A percentile compares a stretch with the other conserved stretches of the same genome.
These are phyloP conservation scores for Afroboletus lepidellus DNA, from an alignment of 1,284 basidiomycete species.

Conservation along the genomic window DNA sequence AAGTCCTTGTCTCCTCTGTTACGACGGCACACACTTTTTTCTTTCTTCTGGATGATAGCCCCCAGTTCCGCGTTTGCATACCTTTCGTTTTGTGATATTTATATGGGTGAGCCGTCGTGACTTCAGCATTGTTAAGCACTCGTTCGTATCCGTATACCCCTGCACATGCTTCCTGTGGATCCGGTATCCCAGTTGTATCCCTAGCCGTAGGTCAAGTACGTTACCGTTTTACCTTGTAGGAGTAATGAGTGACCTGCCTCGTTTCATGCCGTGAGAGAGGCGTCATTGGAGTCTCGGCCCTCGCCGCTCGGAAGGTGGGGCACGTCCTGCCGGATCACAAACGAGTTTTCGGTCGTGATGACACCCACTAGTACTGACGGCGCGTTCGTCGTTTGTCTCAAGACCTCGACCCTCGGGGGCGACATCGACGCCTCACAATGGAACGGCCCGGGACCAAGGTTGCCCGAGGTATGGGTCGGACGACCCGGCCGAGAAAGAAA, in stretches of 20 bases:
- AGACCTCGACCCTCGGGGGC: background rate
- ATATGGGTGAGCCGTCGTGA: constrained; percentile 23
- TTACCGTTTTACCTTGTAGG: constrained; percentile 8
- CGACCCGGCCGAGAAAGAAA: background rate
- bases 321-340: constrained; percentile 10
- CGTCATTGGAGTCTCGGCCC: constrained; percentile 9
- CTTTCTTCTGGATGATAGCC: constrained; percentile 2
- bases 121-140: constrained; percentile 18
- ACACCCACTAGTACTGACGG: background rate
- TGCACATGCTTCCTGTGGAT: constrained; percentile 22
- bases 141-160: constrained; percentile 20
- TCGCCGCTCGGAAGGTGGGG: constrained; percentile 13
- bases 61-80: constrained; percentile 7
- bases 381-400: background rate
- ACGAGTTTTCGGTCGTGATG: background rate
- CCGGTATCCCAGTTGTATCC: constrained; percentile 31
- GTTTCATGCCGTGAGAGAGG: background rate
- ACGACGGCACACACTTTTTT: constrained; percentile 4
- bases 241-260: constrained; percentile 14
- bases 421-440: too few species aligned
- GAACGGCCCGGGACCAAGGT: too few species aligned
- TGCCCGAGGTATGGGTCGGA: too few species aligned
- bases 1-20: background rate
- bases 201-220: constrained; percentile 23
- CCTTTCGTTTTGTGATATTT: constrained; percentile 23